Evolutionary conservation across 106 monocot species (phyloP).

Genomic region (Dendrobium nobile): DNA sequence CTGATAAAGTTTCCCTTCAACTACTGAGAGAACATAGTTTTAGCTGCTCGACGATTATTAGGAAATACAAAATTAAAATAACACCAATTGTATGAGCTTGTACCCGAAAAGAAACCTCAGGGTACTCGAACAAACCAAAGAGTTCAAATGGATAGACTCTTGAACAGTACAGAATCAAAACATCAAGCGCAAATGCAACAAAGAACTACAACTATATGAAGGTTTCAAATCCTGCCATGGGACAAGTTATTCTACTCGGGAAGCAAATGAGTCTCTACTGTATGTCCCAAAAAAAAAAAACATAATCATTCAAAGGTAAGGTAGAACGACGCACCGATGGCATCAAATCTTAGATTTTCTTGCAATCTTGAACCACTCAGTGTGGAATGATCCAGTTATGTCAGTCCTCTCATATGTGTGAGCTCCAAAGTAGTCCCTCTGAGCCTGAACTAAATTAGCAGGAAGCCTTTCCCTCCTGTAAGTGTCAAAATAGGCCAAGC

Average conservation of each 20-base stretch:
- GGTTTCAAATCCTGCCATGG: not conserved
- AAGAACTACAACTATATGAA: not conserved
- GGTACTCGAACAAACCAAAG: not conserved
- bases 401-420: slow-evolving; percentile 49
- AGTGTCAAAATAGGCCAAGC: slow-evolving; percentile 50
- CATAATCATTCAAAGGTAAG: not conserved
- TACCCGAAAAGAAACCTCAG: not conserved
- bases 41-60: no score
- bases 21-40: no score
- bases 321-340: not conserved
- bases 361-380: slow-evolving; percentile 56
- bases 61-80: no score
- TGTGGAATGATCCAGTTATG: slow-evolving; percentile 43
- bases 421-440: slow-evolving; percentile 52
- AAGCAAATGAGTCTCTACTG: not conserved
- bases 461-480: slow-evolving; percentile 52
- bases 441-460: slow-evolving; percentile 53
- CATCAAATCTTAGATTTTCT: slow-evolving; percentile 31
- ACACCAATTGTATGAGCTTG: not conserved
- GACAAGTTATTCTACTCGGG: not conserved
- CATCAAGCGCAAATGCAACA: not conserved
- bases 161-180: not conserved
- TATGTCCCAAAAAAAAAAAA: not conserved
- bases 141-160: not conserved
- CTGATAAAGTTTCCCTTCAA: no score